phyloP scores from a whole-genome alignment of 176 grass and related monocot species.

The Carex scoparia region DNA sequence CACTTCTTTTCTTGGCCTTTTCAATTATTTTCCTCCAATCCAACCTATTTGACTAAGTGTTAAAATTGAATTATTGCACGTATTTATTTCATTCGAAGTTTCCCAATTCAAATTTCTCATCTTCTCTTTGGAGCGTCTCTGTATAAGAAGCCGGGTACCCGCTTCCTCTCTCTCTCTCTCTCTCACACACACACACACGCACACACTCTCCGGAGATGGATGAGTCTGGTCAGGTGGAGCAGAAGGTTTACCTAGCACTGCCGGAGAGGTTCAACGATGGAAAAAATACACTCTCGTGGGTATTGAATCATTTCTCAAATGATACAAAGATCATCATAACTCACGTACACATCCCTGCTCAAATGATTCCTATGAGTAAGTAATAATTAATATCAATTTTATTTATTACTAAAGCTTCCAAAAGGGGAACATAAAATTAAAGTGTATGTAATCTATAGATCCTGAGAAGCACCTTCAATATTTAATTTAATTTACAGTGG shows the following conservation, averaged over 20 bases:
- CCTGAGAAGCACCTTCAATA: not conserved
- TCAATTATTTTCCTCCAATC: too few relatives aligned
- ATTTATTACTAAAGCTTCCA: not conserved
- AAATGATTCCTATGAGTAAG: conserved; percentile 82
- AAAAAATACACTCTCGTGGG: conserved; percentile 51
- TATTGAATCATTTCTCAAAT: conserved; percentile 25
- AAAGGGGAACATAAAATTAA: not conserved
- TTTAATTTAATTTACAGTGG: not conserved
- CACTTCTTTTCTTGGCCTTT: too few relatives aligned
- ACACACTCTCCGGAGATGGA: not conserved
- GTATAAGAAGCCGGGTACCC: too few relatives aligned
- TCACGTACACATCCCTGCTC: conserved; percentile 59
- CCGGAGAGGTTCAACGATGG: conserved; percentile 42
- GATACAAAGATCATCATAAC: conserved; percentile 45
- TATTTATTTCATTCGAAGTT: not conserved
- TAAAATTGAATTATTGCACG: too few relatives aligned
- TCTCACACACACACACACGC: too few relatives aligned
- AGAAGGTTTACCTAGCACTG: conserved; percentile 57
- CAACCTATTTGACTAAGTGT: too few relatives aligned
- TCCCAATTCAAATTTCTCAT: not conserved
- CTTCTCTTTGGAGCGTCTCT: too few relatives aligned
- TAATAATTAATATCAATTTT: not conserved
- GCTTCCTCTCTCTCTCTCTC: not conserved
- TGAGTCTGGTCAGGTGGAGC: not conserved
- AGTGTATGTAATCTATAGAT: not conserved